phyloP scores from a whole-genome alignment of 2,329 filamentous ascomycete species.

The Colletotrichum sp. region DNA sequence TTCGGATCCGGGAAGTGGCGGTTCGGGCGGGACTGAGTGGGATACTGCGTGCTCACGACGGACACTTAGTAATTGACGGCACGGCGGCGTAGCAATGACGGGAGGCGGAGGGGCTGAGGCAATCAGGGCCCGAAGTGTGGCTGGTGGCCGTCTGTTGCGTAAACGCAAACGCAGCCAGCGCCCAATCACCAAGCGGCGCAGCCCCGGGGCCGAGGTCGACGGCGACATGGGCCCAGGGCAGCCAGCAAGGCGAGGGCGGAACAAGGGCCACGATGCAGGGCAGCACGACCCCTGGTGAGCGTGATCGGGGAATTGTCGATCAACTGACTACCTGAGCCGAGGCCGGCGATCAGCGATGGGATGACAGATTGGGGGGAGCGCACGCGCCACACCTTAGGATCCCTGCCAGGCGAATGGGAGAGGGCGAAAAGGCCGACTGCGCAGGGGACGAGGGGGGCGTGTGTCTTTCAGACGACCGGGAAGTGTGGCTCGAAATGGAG shows the following conservation, averaged over 20 bases:
- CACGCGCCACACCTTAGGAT: constrained; percentile 13
- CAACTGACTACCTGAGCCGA: constrained; percentile 17
- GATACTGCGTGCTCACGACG: background rate
- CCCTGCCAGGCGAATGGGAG: constrained; percentile 10
- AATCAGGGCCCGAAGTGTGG: constrained; percentile 1
- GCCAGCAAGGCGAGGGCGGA: background rate
- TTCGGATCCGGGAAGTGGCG: constrained; percentile 18
- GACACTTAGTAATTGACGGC: background rate
- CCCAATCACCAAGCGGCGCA: background rate
- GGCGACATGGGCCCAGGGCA: background rate
- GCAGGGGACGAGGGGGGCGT: background rate
- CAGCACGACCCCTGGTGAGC: constrained; percentile 3
- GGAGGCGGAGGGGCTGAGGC: background rate
- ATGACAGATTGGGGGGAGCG: constrained; percentile 12
- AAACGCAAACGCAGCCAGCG: background rate
- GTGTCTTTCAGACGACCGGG: background rate
- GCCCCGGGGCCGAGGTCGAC: background rate
- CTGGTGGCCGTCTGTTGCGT: background rate
- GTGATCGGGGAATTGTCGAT: constrained; percentile 18
- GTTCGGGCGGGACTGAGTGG: background rate
- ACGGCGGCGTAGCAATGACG: background rate
- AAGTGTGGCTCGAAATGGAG: background rate
- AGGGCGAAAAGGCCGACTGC: background rate
- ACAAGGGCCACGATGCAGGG: constrained; percentile 10
- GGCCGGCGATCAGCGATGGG: constrained; percentile 22